Percentiles rank a stretch among this genome's conserved stretches.
Evolutionary conservation across 1,139 yeast genomes (phyloP).

Genomic region (Hyphopichia fennica): DNA sequence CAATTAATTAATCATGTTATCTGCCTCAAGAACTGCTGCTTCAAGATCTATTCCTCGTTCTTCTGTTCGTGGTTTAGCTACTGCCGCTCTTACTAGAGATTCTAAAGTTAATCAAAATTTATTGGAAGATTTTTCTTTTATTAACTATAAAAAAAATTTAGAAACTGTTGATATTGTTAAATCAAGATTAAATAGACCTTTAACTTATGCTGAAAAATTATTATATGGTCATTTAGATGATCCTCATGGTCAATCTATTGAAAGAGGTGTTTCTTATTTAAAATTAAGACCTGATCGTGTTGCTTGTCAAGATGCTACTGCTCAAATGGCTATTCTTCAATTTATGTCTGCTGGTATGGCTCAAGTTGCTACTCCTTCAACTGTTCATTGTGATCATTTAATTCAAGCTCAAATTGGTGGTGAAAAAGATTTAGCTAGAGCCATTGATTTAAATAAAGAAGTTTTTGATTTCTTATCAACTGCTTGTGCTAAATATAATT

Average conservation of each 20-base stretch:
- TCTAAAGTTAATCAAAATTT: constrained; percentile 91
- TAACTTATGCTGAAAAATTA: constrained; percentile 96
- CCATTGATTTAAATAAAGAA: constrained; percentile 91
- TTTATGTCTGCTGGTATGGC: constrained; percentile 98
- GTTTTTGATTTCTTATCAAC: constrained; percentile 93
- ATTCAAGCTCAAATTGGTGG: constrained; percentile 98
- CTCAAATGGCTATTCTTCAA: constrained; percentile 98
- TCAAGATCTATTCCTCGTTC: constrained; percentile 34
- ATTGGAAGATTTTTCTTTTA: constrained; percentile 82
- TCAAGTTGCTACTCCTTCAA: constrained; percentile 91
- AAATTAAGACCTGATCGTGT: constrained; percentile 99
- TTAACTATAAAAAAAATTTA: constrained; percentile 73
- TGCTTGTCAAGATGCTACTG: constrained; percentile 99
- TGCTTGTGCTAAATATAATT: constrained; percentile 95
- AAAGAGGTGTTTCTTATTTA: constrained; percentile 94
- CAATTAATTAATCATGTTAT: constrained; percentile 28
- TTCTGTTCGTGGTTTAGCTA: constrained; percentile 70
- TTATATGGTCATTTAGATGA: constrained; percentile 95
- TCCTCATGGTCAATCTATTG: constrained; percentile 92
- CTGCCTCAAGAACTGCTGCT: constrained; percentile 36
- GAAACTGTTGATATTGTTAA: constrained; percentile 88
- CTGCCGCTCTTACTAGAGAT: constrained; percentile 76
- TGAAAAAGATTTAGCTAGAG: constrained; percentile 87
- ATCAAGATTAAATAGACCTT: constrained; percentile 85
- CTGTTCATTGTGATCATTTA: constrained; percentile 99